Evolutionary conservation across 2,329 filamentous ascomycete genomes (phyloP), one percentile per base, ranked within the genome.

Genomic region (Elsinoe arachidis): DNA sequence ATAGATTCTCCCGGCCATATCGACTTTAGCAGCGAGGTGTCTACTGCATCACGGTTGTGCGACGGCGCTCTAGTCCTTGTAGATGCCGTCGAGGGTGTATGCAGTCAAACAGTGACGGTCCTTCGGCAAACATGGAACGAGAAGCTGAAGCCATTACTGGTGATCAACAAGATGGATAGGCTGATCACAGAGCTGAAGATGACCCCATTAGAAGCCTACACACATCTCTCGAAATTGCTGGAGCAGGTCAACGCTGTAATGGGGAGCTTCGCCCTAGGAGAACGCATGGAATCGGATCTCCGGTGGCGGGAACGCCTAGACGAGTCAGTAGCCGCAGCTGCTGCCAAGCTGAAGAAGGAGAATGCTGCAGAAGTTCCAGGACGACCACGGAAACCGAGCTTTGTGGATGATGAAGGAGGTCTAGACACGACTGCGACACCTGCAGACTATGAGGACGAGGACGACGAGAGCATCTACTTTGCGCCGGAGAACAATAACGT

Each of bases 1-100:
- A 99, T 99, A 68, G 93, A 99, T 73, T 97, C 93, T 1, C 93
- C 93, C 0, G 93, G 93, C 2, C 93, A 99, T 70, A 97, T 99
- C 62, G 93, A 99, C 73, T 99, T 99, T 71, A 96, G 91, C 75
- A 96, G 90, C 63, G 93, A 99, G 70, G 93, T 99, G 0, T 97
- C 91, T 0, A 97, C 92, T 1, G 93, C 93, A 1, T 97, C 92
- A 9, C 81, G 93, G 56, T 77, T 99, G 15, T 97, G 93, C 65
- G 93, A 99, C 70, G 93, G 93, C 37, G 93, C 93, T 5, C 83
- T 97, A 9, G 89, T 99, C 10, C 77, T 99, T 30, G 91, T 99
- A 17, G 93, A 99, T 72, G 93, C 92, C 3, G 93, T 99, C 0
- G 93, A 99, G 71, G 93, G 93, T 53, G 93, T 99, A 2, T 99